A percentile compares a stretch with the other conserved stretches of the same genome.
Evolutionary conservation across 495 filamentous ascomycete genomes (phyloP).

Genomic region (Alectoria sarmentosa): DNA sequence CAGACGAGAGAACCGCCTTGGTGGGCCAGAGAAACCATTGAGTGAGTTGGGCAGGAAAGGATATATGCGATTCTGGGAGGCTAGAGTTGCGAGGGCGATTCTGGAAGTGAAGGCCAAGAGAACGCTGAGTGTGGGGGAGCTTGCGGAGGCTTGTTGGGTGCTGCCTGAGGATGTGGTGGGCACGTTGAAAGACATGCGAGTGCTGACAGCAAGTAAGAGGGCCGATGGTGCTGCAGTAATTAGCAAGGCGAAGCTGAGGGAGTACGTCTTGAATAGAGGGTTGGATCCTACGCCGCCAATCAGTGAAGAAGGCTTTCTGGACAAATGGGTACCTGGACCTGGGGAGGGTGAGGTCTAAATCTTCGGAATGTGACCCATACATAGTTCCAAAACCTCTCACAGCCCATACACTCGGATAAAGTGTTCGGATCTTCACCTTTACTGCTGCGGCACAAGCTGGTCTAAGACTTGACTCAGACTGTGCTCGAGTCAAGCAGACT

Average conservation of each 20-base stretch:
- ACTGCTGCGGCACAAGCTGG: not conserved
- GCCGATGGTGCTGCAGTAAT: slow-evolving; percentile 32
- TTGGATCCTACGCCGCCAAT: slow-evolving; percentile 42
- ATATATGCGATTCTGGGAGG: slow-evolving; percentile 78
- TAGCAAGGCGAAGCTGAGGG: slow-evolving; percentile 40
- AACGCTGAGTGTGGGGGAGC: slow-evolving; percentile 46
- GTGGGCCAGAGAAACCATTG: slow-evolving; percentile 89
- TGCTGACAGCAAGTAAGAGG: slow-evolving; percentile 50
- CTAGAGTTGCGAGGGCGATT: slow-evolving; percentile 63
- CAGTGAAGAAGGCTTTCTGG: slow-evolving; percentile 42
- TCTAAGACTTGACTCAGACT: not conserved
- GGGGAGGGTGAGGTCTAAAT: slow-evolving; percentile 1
- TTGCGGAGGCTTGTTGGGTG: slow-evolving; percentile 67
- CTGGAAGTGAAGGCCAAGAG: slow-evolving; percentile 37
- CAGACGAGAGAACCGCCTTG: slow-evolving; percentile 73
- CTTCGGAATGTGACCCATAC: not conserved
- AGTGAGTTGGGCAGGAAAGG: slow-evolving; percentile 73
- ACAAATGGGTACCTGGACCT: slow-evolving; percentile 27
- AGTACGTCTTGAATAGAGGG: slow-evolving; percentile 38
- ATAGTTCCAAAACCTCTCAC: too few relatives aligned
- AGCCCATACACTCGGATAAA: not conserved
- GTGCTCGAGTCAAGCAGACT: not conserved
- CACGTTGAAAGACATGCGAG: slow-evolving; percentile 70
- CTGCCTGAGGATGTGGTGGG: slow-evolving; percentile 71
- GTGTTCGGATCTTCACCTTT: not conserved